Conservation (phyloP, 306 rosid genomes). For the Ochetophila trinervis region DNA sequence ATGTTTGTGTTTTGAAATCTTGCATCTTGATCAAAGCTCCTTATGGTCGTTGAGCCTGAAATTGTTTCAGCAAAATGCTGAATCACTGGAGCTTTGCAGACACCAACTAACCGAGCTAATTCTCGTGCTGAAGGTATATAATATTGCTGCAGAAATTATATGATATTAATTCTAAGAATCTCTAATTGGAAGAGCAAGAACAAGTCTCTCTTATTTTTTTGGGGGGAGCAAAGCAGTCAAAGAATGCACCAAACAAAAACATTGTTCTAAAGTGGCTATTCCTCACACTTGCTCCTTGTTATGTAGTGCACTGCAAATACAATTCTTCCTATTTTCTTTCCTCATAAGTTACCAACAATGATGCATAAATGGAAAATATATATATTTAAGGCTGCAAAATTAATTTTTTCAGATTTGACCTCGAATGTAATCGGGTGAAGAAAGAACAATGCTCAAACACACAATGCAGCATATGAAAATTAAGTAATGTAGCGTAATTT, state of each 20-base stretch:
- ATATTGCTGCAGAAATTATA: slow-evolving; percentile 50
- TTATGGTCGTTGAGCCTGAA: slow-evolving; percentile 72
- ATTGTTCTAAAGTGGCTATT: too few relatives aligned
- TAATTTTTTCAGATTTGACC: too few relatives aligned
- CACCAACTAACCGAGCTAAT: slow-evolving; percentile 71
- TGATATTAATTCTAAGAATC: slow-evolving; percentile 10
- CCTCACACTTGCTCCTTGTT: too few relatives aligned
- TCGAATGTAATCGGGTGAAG: not conserved
- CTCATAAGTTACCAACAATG: too few relatives aligned
- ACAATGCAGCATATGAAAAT: not conserved
- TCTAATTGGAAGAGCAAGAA: too few relatives aligned
- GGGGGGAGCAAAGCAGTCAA: too few relatives aligned
- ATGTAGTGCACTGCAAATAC: not conserved
- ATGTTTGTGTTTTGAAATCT: slow-evolving; percentile 56
- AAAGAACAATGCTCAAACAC: not conserved
- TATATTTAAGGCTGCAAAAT: too few relatives aligned
- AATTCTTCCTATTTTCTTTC: too few relatives aligned
- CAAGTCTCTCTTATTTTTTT: too few relatives aligned
- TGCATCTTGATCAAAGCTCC: slow-evolving; percentile 69
- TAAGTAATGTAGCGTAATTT: too few relatives aligned
- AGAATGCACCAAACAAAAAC: too few relatives aligned
- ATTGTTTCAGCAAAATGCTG: slow-evolving; percentile 83
- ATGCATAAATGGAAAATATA: too few relatives aligned
- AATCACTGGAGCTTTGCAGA: slow-evolving; percentile 85
- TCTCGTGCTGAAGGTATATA: slow-evolving; percentile 69